Evolutionary conservation across 352 stramenopile species (phyloP).

Genomic region (Phytophthora chlamydospora): DNA sequence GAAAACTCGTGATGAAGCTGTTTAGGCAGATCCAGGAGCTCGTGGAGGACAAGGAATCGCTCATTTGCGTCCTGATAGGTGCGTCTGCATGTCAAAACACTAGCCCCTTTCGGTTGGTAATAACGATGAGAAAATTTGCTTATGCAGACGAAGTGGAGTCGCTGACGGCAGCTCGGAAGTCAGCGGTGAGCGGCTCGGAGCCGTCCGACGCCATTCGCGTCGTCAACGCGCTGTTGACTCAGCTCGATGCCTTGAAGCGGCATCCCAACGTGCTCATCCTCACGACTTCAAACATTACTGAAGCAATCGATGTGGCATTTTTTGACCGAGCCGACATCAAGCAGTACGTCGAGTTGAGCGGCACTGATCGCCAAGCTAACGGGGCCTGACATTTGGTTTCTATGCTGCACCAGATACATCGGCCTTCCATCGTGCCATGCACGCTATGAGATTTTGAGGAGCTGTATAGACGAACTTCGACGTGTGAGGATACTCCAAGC

Average conservation of each 20-base stretch:
- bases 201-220: slow-evolving; percentile 92
- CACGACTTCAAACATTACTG: slow-evolving; percentile 94
- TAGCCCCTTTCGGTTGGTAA: background rate
- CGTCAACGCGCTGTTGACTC: slow-evolving; percentile 92
- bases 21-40: slow-evolving; percentile 93
- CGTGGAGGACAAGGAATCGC: slow-evolving; percentile 84
- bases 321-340: slow-evolving; percentile 94
- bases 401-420: slow-evolving; percentile 52
- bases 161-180: slow-evolving; percentile 82
- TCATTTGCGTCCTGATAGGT: slow-evolving; percentile 93
- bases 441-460: slow-evolving; percentile 85
- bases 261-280: slow-evolving; percentile 92
- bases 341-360: slow-evolving; percentile 54
- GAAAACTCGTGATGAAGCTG: slow-evolving; percentile 93
- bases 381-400: background rate
- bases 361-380: background rate
- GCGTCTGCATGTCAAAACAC: background rate
- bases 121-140: background rate
- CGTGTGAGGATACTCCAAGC: slow-evolving; percentile 70
- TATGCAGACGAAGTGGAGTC: slow-evolving; percentile 92
- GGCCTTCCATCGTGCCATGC: slow-evolving; percentile 62
- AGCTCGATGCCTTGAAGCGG: slow-evolving; percentile 85
- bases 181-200: slow-evolving; percentile 74
- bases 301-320: slow-evolving; percentile 93
- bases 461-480: slow-evolving; percentile 82